Conservation (phyloP, 768 basidiomycete species). For the Phylloporus rhodoxanthus region DNA sequence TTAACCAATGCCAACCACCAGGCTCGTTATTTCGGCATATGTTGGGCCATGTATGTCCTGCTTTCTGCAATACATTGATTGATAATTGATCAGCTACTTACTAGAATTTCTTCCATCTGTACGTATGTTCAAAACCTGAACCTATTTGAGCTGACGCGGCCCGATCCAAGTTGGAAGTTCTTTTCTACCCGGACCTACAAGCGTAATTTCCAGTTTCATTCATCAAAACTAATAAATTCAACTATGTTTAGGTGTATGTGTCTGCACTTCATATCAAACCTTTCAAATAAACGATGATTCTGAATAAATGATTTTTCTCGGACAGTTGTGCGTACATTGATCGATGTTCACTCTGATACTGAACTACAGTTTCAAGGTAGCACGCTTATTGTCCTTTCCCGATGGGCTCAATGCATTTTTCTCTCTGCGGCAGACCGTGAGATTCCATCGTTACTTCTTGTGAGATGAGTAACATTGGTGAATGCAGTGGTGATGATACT, state of each 20-base stretch:
- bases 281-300: neutral
- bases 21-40: neutral
- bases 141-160: neutral
- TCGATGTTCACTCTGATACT: neutral
- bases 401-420: neutral
- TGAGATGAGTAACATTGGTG: neutral
- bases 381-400: neutral
- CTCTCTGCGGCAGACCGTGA: neutral
- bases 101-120: neutral
- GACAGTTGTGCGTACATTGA: neutral
- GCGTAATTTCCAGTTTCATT: neutral
- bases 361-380: neutral
- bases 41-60: neutral
- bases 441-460: neutral
- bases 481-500: neutral
- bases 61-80: neutral
- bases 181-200: neutral
- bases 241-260: neutral
- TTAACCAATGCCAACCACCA: neutral
- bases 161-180: neutral
- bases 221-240: neutral
- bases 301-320: neutral
- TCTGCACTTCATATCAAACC: too few relatives aligned
- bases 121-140: neutral
- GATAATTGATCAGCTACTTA: neutral